Percentiles rank a stretch among this genome's conserved stretches.
Evolutionary conservation across 2,329 filamentous ascomycete species (phyloP).

Genomic region (Penicillium sp.): DNA sequence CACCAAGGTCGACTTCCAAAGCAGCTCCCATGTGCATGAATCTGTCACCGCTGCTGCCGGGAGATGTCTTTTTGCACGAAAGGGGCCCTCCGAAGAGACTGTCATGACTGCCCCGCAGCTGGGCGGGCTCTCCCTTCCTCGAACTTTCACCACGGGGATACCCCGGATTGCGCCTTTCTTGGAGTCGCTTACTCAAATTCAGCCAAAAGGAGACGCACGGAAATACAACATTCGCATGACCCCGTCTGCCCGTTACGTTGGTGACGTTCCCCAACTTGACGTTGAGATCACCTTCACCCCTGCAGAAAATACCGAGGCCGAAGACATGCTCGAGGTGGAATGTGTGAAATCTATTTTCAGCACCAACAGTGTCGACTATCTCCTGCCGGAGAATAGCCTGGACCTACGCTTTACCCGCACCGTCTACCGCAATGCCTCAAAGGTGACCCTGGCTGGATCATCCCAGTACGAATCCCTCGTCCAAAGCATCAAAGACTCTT

Average conservation of each 20-base stretch:
- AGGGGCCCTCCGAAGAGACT: slow-evolving; percentile 20
- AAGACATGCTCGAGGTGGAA: slow-evolving; percentile 21
- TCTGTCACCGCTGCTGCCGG: slow-evolving; percentile 38
- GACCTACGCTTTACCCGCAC: slow-evolving; percentile 42
- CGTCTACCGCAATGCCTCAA: slow-evolving; percentile 30
- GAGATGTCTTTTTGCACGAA: slow-evolving; percentile 38
- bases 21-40: slow-evolving; percentile 25
- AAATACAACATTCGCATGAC: slow-evolving; percentile 33
- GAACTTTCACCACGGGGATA: slow-evolving; percentile 35
- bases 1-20: neutral
- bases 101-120: slow-evolving; percentile 31
- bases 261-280: slow-evolving; percentile 34
- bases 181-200: slow-evolving; percentile 22
- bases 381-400: slow-evolving; percentile 38
- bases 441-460: slow-evolving; percentile 1
- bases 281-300: slow-evolving; percentile 26
- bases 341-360: slow-evolving; percentile 30
- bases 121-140: slow-evolving; percentile 28
- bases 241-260: slow-evolving; percentile 27
- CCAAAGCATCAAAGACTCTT: slow-evolving; percentile 20
- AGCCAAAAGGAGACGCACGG: slow-evolving; percentile 11
- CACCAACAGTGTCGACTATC: slow-evolving; percentile 37
- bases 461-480: slow-evolving; percentile 13
- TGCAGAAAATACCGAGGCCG: neutral
- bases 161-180: slow-evolving; percentile 36